Evolutionary conservation across 371 early-diverging fungal genomes (phyloP).

Genomic region (Mucor saturninus): DNA sequence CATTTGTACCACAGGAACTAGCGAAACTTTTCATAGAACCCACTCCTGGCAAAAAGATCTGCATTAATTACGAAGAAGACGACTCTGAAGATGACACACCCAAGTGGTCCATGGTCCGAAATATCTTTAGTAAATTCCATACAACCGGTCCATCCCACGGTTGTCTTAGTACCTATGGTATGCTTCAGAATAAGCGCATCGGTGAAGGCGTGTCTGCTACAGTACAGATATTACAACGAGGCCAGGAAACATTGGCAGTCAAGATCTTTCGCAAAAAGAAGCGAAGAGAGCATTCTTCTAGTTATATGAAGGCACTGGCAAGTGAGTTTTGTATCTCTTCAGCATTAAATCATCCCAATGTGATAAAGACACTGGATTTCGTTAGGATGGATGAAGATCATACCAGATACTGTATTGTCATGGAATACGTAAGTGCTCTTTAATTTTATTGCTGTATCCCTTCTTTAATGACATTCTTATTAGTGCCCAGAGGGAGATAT

Average conservation of each 20-base stretch:
- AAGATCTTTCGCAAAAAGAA: constrained; percentile 44
- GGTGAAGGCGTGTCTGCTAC: constrained; percentile 30
- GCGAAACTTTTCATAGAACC: constrained; percentile 12
- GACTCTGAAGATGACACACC: background rate
- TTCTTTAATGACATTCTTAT: background rate
- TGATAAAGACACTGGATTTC: constrained; percentile 31
- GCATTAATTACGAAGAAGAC: background rate
- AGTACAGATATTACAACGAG: constrained; percentile 15
- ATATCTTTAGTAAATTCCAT: constrained; percentile 7
- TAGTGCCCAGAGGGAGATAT: constrained; percentile 51
- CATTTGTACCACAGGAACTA: constrained; percentile 17
- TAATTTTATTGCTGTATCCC: too few relatives aligned
- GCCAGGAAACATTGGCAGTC: constrained; percentile 33
- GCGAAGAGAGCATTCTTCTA: constrained; percentile 29
- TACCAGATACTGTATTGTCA: constrained; percentile 42
- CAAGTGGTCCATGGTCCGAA: constrained; percentile 12
- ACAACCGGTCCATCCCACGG: background rate
- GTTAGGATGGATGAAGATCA: constrained; percentile 40
- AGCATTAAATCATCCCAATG: constrained; percentile 34
- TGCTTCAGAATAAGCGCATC: constrained; percentile 9
- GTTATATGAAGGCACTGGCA: constrained; percentile 46
- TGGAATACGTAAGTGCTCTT: constrained; percentile 47
- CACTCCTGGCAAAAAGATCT: background rate
- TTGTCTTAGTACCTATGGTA: constrained; percentile 23
- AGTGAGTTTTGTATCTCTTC: constrained; percentile 39